Percentiles rank a stretch among this genome's conserved stretches.
phyloP scores from a whole-genome alignment of 148 eudicot genomes.

The Arctostaphylos glauca region DNA sequence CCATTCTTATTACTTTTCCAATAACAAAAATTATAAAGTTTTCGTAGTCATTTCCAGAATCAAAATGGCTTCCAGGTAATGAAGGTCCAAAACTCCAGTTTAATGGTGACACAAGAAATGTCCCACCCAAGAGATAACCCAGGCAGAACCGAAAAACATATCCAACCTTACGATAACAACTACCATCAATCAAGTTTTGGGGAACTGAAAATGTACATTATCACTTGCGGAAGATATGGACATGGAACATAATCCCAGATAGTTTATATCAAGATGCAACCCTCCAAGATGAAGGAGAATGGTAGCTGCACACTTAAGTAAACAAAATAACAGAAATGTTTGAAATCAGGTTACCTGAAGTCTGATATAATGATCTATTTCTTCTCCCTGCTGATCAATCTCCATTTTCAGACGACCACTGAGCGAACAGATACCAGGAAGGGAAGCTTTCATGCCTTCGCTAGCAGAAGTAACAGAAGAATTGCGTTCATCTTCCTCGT shows the following conservation, averaged over 20 bases:
- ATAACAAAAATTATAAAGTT: neutral
- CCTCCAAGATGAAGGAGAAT: neutral
- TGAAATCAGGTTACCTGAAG: constrained; percentile 38
- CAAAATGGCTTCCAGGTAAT: neutral
- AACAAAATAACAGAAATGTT: neutral
- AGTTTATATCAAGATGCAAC: neutral
- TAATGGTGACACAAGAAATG: neutral
- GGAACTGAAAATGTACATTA: neutral
- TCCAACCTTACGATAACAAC: neutral
- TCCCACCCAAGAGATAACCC: neutral
- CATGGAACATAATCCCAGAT: neutral
- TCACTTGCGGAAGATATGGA: neutral
- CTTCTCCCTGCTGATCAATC: constrained; percentile 36
- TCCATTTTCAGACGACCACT: constrained; percentile 27
- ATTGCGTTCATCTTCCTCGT: constrained; percentile 48
- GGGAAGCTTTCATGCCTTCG: constrained; percentile 27
- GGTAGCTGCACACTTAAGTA: neutral
- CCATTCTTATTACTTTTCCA: neutral
- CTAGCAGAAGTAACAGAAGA: constrained; percentile 43
- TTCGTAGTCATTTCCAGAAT: neutral
- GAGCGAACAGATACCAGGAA: constrained; percentile 27
- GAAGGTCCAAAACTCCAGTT: constrained; percentile 3
- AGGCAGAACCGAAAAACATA: neutral
- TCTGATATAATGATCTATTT: constrained; percentile 40
- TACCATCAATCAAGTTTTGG: neutral